These are phyloP conservation scores for Lichtheimia corymbifera DNA, from an alignment of 371 early-diverging fungal species.

Conservation along the genomic window DNA sequence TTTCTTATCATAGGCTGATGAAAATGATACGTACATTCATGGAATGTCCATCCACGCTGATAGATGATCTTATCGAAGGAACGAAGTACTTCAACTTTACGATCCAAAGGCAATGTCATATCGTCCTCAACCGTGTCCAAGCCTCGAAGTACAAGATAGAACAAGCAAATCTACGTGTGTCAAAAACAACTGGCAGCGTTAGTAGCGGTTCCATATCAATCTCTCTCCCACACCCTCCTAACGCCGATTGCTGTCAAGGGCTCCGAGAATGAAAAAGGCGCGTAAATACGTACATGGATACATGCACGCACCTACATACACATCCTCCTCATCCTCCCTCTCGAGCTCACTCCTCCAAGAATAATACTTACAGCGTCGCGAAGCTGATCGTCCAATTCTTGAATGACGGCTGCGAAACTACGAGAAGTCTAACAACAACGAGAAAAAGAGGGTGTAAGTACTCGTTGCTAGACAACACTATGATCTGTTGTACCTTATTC, in stretches of 20 bases:
- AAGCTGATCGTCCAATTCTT: conserved; percentile 87
- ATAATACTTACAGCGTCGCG: conserved; percentile 69
- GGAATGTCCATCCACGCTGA: conserved; percentile 86
- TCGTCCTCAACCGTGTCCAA: conserved; percentile 98
- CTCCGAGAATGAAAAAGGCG: not conserved
- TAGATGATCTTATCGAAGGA: conserved; percentile 81
- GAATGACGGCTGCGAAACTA: conserved; percentile 95
- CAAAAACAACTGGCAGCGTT: not conserved
- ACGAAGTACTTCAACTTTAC: conserved; percentile 76
- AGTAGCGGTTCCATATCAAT: not conserved
- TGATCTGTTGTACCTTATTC: conserved; percentile 50
- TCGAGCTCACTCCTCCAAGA: not conserved
- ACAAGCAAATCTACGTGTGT: conserved; percentile 72
- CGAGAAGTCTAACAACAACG: conserved; percentile 72
- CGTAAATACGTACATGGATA: not conserved
- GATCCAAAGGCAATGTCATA: conserved; percentile 82
- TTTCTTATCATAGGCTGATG: not conserved
- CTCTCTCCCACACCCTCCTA: not conserved
- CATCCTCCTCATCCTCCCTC: not conserved
- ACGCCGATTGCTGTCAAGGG: conserved; percentile 3
- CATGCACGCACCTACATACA: not conserved
- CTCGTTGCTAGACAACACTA: not conserved
- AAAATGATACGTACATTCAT: conserved; percentile 59
- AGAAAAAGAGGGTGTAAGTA: not conserved
- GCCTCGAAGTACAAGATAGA: conserved; percentile 93